Evolutionary conservation across 2,329 filamentous ascomycete genomes (phyloP), one percentile per base, ranked within the genome.

Genomic region (Penicillium sp.): DNA sequence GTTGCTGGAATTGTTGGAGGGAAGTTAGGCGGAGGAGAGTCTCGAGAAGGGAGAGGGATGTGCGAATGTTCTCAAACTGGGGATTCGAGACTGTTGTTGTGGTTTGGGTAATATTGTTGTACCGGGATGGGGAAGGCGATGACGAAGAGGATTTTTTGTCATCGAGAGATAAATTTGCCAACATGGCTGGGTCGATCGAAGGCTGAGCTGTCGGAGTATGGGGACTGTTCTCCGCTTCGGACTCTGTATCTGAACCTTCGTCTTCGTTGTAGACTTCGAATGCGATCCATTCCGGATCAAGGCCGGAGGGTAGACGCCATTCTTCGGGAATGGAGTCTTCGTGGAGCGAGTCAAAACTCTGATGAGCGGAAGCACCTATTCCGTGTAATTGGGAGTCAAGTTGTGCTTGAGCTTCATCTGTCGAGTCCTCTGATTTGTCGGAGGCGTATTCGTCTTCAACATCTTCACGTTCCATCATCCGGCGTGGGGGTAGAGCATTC

Each of bases 221-320:
- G 15, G 55, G 42, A 37, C 55, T 45, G 20, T 51, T 43, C 14
- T 77, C 77, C 37, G 68, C 69, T 33, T 80, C 75, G 15, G 74
- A 75, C 37, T 84, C 82, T 0, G 81, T 81, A 40, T 83, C 82
- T 0, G 82, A 83, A 1, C 81, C 77, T 3, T 85, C 80, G 26
- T 80, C 77, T 64, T 90, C 86, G 15, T 84, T 82, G 68, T 88
- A 94, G 1, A 96, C 89, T 69, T 96, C 91, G 15, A 97, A 85
- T 0, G 92, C 92, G 61, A 96, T 84, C 92, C 92, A 97, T 72
- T 96, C 92, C 0, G 89, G 86, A 63, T 96, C 92, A 0, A 96
- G 78, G 56, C 92, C 88, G 1, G 81, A 79, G 0, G 91, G 90
- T 2, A 96, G 77, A 11, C 78, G 77, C 82, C 85, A 88, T 7